Percentiles rank a stretch among this genome's conserved stretches.
Conservation (phyloP, 768 basidiomycete species). For the Lactarius indigo region DNA sequence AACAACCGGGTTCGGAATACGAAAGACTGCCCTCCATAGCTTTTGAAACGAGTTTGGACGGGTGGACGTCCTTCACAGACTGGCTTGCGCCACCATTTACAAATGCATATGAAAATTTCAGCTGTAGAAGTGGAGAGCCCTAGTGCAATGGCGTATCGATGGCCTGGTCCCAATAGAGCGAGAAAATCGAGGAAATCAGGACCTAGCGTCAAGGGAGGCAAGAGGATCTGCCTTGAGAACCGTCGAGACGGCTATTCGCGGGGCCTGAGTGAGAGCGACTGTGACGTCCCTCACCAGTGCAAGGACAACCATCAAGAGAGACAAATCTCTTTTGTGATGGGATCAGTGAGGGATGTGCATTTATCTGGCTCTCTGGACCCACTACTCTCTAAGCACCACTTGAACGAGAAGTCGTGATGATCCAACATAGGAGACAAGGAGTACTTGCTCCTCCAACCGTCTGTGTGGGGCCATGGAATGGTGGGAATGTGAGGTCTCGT, state of each 20-base stretch:
- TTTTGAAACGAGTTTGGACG: constrained; percentile 43
- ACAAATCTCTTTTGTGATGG: no score
- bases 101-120: constrained; percentile 20
- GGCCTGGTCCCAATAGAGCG: constrained; percentile 1
- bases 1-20: constrained; percentile 74
- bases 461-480: no score
- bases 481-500: not conserved
- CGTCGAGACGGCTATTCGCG: not conserved
- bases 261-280: no score
- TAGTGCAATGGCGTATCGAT: constrained; percentile 39
- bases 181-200: constrained; percentile 17
- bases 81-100: constrained; percentile 84
- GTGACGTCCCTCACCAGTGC: no score
- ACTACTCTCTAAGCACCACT: not conserved
- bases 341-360: not conserved
- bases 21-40: constrained; percentile 44
- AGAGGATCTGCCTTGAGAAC: not conserved
- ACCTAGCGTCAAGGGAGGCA: constrained; percentile 1
- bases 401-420: not conserved
- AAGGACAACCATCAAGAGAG: no score
- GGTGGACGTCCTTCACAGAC: constrained; percentile 73
- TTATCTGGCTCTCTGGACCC: not conserved
- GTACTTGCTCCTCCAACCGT: not conserved
- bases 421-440: not conserved
- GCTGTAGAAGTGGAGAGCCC: constrained; percentile 25